Evolutionary conservation across 2,329 filamentous ascomycete genomes (phyloP), one percentile per base, ranked within the genome.

Genomic region (Epichloe sylvatica): DNA sequence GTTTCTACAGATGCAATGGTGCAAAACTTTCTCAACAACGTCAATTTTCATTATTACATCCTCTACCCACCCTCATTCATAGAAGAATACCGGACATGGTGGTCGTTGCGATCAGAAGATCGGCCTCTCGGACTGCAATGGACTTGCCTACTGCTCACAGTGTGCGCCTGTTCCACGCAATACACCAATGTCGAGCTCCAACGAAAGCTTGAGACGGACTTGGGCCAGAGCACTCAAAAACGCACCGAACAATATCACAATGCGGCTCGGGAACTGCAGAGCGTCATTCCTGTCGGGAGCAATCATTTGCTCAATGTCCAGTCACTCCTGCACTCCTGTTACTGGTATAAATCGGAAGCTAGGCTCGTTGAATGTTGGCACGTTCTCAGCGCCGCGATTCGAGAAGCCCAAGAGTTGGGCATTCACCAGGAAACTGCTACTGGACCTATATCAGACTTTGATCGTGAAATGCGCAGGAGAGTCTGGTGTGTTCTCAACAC

Each of bases 41-140:
- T 64, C 52, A 69, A 69, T 51, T 68, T 59, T 46, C 65, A 68
- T 51, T 65, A 66, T 57, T 68, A 68, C 51, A 63, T 68, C 45
- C 54, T 67, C 33, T 67, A 69, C 48, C 63, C 67, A 0, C 53
- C 60, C 0, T 56, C 57, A 5, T 68, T 69, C 36, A 36, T 66
- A 12, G 59, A 63, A 36, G 64, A 68, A 23, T 68, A 69, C 41
- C 55, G 61, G 35, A 50, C 54, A 13, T 69, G 67, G 66, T 69
- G 66, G 63, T 47, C 51, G 15, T 52, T 55, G 21, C 59, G 64
- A 35, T 54, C 57, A 39, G 58, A 59, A 11, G 54, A 57, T 33
- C 55, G 55, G 19, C 64, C 63, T n/a, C 56, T 69, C 1, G 57
- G 60, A 30, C 54, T 67, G 3, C 64, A 64, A 46, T 68, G 63